Percentiles rank a stretch among this genome's conserved stretches.
phyloP scores from a whole-genome alignment of 2,329 filamentous ascomycete species.

The Nigrospora sphaerica region DNA sequence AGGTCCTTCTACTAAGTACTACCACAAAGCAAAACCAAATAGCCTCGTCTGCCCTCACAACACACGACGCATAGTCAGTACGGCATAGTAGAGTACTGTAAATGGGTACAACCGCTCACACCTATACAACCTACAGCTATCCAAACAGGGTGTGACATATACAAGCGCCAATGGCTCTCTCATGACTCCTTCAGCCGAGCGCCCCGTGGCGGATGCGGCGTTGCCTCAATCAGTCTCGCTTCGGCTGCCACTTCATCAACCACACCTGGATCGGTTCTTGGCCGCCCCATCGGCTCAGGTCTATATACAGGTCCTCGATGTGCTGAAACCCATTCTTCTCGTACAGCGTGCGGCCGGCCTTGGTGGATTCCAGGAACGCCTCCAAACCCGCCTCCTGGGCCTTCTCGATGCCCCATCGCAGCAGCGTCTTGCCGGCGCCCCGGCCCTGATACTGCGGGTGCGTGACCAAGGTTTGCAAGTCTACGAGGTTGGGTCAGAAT shows the following conservation, averaged over 20 bases:
- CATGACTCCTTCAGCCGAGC: too few relatives aligned
- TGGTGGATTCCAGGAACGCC: constrained; percentile 29
- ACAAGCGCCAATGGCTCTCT: too few relatives aligned
- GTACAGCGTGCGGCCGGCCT: constrained; percentile 27
- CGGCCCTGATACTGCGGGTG: constrained; percentile 31
- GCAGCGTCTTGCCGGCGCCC: constrained; percentile 29
- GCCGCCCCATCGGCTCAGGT: constrained; percentile 23
- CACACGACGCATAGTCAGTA: too few relatives aligned
- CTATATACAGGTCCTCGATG: constrained; percentile 19
- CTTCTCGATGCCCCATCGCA: constrained; percentile 29
- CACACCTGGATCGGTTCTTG: constrained; percentile 13
- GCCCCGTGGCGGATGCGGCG: background rate
- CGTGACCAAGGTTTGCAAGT: constrained; percentile 29
- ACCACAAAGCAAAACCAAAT: too few relatives aligned
- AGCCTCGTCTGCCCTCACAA: too few relatives aligned
- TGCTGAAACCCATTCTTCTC: constrained; percentile 30
- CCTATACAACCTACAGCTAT: too few relatives aligned
- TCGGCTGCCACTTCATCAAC: constrained; percentile 17
- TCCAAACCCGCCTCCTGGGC: constrained; percentile 23
- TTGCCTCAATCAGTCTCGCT: background rate
- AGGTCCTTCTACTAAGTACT: too few relatives aligned
- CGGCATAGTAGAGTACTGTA: too few relatives aligned
- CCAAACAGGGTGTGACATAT: too few relatives aligned
- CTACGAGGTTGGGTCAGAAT: constrained; percentile 11
- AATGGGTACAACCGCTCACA: too few relatives aligned